Evolutionary conservation across 106 monocot species (phyloP).

Genomic region (Posidonia australis): DNA sequence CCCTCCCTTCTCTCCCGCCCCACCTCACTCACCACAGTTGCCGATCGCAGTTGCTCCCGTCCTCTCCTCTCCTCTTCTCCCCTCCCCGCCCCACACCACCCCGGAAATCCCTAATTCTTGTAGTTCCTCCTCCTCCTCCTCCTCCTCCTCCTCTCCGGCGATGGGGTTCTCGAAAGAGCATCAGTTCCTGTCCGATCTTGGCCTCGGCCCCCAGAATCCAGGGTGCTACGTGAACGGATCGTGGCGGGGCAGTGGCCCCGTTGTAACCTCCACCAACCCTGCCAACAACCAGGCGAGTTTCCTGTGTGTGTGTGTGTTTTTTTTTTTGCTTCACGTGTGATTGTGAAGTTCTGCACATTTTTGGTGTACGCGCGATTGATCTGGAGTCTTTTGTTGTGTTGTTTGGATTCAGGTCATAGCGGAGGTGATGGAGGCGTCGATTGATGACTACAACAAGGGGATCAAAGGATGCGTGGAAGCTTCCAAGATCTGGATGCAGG

Average conservation of each 20-base stretch:
- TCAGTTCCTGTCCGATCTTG: slow-evolving; percentile 81
- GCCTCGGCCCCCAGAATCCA: slow-evolving; percentile 58
- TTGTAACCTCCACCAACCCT: slow-evolving; percentile 57
- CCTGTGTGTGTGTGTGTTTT: background rate
- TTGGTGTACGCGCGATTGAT: background rate
- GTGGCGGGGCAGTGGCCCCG: slow-evolving; percentile 60
- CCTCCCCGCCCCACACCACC: no score
- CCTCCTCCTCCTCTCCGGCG: background rate
- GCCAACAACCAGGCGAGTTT: slow-evolving; percentile 52
- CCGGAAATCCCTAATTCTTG: no score
- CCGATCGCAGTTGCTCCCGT: no score
- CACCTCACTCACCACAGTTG: no score
- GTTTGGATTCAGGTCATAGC: slow-evolving; percentile 53
- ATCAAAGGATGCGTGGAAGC: slow-evolving; percentile 71
- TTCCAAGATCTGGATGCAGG: slow-evolving; percentile 92
- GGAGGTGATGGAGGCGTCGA: slow-evolving; percentile 77
- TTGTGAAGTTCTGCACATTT: background rate
- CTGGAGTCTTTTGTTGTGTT: background rate
- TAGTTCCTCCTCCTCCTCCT: background rate
- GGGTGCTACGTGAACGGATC: slow-evolving; percentile 65
- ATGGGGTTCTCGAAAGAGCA: slow-evolving; percentile 62
- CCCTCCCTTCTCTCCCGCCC: no score
- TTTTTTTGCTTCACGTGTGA: background rate
- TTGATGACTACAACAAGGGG: slow-evolving; percentile 71
- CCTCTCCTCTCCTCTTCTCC: no score